Evolutionary conservation across 192 early-diverging fungal genomes (phyloP).

Genomic region (Coemansia sp.): DNA sequence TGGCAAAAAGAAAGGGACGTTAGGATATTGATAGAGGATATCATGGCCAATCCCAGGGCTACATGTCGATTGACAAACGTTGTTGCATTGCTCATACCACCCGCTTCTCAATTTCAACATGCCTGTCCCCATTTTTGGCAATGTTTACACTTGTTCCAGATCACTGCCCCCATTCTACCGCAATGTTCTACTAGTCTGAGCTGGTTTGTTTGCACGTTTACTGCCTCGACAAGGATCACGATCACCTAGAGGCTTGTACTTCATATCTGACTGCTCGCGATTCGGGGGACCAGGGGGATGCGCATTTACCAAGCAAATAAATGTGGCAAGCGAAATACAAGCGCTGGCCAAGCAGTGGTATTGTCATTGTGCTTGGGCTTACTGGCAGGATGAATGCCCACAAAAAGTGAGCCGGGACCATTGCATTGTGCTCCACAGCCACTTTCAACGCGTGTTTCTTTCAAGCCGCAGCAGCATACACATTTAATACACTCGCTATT

Average conservation of each 20-base stretch:
- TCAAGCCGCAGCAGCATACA: neutral
- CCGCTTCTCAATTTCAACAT: neutral
- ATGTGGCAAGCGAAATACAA: neutral
- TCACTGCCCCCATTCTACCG: neutral
- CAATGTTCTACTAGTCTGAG: neutral
- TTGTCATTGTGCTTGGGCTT: neutral
- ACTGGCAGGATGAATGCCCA: neutral
- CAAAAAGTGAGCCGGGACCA: neutral
- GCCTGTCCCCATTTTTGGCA: neutral
- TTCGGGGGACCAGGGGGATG: neutral
- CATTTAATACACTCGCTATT: neutral
- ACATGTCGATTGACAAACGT: neutral
- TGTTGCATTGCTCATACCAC: neutral
- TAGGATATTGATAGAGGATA: neutral
- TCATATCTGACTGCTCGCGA: neutral
- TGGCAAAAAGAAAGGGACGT: neutral
- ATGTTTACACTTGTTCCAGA: neutral
- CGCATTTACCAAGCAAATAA: neutral
- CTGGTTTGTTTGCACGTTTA: conserved; percentile 2
- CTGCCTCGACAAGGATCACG: neutral
- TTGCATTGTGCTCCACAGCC: neutral
- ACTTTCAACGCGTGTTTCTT: neutral
- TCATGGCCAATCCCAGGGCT: neutral
- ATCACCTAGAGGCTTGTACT: neutral
- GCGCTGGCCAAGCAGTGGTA: neutral